Conservation (phyloP, 192 early-diverging fungal genomes). For the Umbelopsis sp. region DNA sequence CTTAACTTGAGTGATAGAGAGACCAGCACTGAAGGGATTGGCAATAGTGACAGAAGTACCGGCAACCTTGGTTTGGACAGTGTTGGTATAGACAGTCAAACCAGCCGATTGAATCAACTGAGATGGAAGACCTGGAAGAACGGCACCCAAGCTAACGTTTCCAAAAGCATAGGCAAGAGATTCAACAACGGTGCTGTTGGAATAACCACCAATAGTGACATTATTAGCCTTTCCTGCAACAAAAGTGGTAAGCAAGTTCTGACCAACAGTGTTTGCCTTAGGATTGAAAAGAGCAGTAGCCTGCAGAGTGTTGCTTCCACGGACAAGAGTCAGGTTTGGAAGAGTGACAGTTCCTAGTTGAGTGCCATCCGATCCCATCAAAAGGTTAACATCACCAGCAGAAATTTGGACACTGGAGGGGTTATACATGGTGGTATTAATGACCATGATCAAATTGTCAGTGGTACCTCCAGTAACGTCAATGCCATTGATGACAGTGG, state of each 20-base stretch:
- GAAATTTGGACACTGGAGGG: constrained; percentile 48
- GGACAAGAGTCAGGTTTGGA: constrained; percentile 41
- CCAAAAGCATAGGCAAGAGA: constrained; percentile 49
- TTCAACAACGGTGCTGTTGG: constrained; percentile 41
- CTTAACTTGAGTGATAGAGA: constrained; percentile 49
- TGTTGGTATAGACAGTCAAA: constrained; percentile 48
- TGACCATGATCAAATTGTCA: constrained; percentile 35
- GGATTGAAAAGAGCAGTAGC: constrained; percentile 49
- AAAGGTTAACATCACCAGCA: constrained; percentile 52
- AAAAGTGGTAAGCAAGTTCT: constrained; percentile 49
- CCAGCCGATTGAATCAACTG: constrained; percentile 43
- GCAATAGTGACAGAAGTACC: constrained; percentile 47
- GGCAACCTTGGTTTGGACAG: constrained; percentile 44
- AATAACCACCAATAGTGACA: constrained; percentile 44
- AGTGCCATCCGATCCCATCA: constrained; percentile 41
- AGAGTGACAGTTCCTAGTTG: constrained; percentile 53
- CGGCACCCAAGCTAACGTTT: constrained; percentile 43
- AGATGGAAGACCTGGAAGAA: constrained; percentile 51
- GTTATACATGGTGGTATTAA: constrained; percentile 45
- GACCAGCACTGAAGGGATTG: constrained; percentile 53
- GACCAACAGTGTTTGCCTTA: constrained; percentile 41
- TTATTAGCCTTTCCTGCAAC: constrained; percentile 44
- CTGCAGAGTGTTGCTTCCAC: constrained; percentile 40
- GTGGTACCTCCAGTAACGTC: constrained; percentile 56
- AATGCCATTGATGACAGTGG: constrained; percentile 50